Evolutionary conservation across 495 filamentous ascomycete species (phyloP), one percentile per base, ranked within the genome.

Genomic region (Rhizodiscina lignyota): DNA sequence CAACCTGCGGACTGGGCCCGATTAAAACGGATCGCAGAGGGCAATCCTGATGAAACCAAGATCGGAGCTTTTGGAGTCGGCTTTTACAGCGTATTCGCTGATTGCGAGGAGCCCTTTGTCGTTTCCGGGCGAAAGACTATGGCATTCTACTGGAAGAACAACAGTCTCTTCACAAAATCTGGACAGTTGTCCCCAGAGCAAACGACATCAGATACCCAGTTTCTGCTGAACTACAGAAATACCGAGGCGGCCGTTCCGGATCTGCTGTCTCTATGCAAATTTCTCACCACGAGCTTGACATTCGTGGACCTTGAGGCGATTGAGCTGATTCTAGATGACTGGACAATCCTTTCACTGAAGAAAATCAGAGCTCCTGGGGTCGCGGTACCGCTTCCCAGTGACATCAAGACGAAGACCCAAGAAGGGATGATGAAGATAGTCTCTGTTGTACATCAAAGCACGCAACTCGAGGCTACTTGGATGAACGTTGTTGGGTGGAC

Each of bases 111-210:
- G 47, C 91, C 91, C 3, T 94, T 96, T 52, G 77, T 96, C 35
- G 83, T 78, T 30, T 94, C 87, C 0, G 91, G 89, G 2, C 70
- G 68, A 34, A 71, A 89, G 49, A 86, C 83, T 17, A 91, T 99
- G 81, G 87, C 87, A 8, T 99, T 99, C 53, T 96, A 94, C 58
- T 99, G 91, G 91, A 94, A 92, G 53, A 81, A 76, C 13, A 92
- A 94, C 54, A 79, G 81, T 4, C 65, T 99, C 3, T 94, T 89
- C 51, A 99, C 91, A 3, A 76, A 83, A 45, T 72, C 77, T 34
- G 58, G 83, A 21, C 73, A 75, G 49, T 50, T 94, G 4, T 70
- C 78, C 32, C 62, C 64, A 5, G 63, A 49, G 12, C 44, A 83
- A 32, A 61, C 49, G 4, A 71, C 64, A 41, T 60, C 62, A 11